These are phyloP conservation scores for Vigna radiata DNA, from an alignment of 306 rosid genomes.

Conservation along the genomic window DNA sequence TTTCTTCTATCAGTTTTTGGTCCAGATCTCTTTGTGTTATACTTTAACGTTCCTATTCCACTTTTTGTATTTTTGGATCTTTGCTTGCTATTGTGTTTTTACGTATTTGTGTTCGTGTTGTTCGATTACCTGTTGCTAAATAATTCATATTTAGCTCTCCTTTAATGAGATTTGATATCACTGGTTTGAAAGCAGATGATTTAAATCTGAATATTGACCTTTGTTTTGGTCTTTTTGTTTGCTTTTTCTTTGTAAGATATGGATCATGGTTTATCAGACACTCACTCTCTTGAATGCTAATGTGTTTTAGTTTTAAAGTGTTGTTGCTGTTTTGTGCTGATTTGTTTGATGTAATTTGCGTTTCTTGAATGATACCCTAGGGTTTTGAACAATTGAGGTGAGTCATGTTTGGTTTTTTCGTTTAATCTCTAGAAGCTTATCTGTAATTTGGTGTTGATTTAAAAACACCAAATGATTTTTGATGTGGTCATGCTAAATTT, in stretches of 20 bases:
- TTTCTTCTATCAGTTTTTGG: neutral
- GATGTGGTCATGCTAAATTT: neutral
- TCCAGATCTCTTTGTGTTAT: neutral
- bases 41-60: neutral
- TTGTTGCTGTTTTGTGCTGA: neutral
- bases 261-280: neutral
- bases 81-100: neutral
- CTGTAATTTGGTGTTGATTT: neutral
- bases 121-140: neutral
- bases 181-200: neutral
- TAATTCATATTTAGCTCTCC: neutral
- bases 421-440: neutral
- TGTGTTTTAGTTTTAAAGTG: neutral
- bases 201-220: neutral
- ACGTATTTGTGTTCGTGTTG: neutral
- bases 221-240: neutral
- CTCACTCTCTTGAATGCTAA: neutral
- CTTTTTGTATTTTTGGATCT: neutral
- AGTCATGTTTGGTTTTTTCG: neutral
- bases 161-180: neutral
- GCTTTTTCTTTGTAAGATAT: neutral
- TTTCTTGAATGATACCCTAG: neutral
- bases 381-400: neutral
- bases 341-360: neutral
- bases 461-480: neutral